Percentiles rank a stretch among this genome's conserved stretches.
Evolutionary conservation across 768 basidiomycete genomes (phyloP).

Genomic region (Lyophyllum atratum): DNA sequence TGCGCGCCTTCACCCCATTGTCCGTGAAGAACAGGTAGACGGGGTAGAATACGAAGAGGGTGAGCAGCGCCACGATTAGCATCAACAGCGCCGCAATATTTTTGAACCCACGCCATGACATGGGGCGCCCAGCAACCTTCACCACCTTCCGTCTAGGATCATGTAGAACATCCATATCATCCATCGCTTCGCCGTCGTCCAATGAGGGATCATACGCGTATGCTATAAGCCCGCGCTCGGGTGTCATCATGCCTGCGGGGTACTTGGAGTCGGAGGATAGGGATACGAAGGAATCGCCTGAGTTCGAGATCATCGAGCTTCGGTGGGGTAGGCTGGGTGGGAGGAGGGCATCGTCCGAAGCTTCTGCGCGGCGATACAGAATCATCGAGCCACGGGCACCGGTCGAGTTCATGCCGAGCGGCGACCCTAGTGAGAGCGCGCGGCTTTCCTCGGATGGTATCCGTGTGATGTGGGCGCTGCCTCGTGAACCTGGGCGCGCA

Average conservation of each 20-base stretch:
- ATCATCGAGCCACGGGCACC: constrained; percentile 33
- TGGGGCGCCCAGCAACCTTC: constrained; percentile 16
- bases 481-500: constrained; percentile 17
- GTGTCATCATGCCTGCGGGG: constrained; percentile 37
- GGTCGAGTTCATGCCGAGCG: not conserved
- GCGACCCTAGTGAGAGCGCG: constrained; percentile 10
- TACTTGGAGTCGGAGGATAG: constrained; percentile 69
- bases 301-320: constrained; percentile 33
- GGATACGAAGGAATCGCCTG: constrained; percentile 47
- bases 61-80: constrained; percentile 58
- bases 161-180: constrained; percentile 66
- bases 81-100: constrained; percentile 68
- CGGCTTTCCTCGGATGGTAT: constrained; percentile 24
- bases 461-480: constrained; percentile 15
- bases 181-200: constrained; percentile 38
- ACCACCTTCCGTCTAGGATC: constrained; percentile 40
- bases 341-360: constrained; percentile 28
- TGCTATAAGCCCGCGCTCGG: constrained; percentile 46
- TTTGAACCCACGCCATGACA: constrained; percentile 38
- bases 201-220: constrained; percentile 63
- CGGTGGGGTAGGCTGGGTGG: constrained; percentile 32
- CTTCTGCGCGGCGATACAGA: constrained; percentile 33
- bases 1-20: constrained; percentile 37
- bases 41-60: constrained; percentile 79
- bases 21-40: constrained; percentile 47